phyloP scores from a whole-genome alignment of 2,329 filamentous ascomycete genomes.

The Aspergillus costaricaensis region DNA sequence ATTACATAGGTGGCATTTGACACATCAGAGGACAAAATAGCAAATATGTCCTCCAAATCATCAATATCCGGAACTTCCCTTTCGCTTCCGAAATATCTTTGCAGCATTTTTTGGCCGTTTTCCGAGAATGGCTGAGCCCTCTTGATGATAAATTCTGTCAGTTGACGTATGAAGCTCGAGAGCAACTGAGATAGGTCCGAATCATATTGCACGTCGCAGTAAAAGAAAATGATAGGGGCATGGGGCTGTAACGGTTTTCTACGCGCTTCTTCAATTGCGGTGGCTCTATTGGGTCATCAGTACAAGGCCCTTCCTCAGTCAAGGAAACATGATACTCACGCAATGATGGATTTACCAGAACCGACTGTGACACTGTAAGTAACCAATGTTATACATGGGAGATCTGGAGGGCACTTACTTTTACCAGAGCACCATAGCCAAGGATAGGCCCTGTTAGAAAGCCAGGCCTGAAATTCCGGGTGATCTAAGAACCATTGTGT shows the following conservation, averaged over 20 bases:
- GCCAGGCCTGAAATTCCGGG: conserved; percentile 20
- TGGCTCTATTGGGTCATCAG: conserved; percentile 9
- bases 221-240: conserved; percentile 19
- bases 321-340: conserved; percentile 4
- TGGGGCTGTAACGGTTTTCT: not conserved
- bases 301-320: not conserved
- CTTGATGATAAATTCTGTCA: conserved; percentile 12
- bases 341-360: conserved; percentile 20
- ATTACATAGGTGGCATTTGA: conserved; percentile 19
- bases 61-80: conserved; percentile 19
- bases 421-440: conserved; percentile 25
- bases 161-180: conserved; percentile 24
- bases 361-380: conserved; percentile 9
- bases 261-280: conserved; percentile 19
- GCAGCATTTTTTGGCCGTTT: not conserved
- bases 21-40: conserved; percentile 8
- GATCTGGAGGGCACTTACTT: conserved; percentile 13
- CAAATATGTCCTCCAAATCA: conserved; percentile 20
- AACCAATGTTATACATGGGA: not conserved
- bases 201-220: conserved; percentile 19
- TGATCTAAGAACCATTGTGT: conserved; percentile 23
- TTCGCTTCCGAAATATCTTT: conserved; percentile 17
- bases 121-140: conserved; percentile 1
- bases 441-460: conserved; percentile 13
- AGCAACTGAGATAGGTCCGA: conserved; percentile 13